These are phyloP conservation scores for Astraeus odoratus DNA, from an alignment of 768 basidiomycete species.

Conservation along the genomic window DNA sequence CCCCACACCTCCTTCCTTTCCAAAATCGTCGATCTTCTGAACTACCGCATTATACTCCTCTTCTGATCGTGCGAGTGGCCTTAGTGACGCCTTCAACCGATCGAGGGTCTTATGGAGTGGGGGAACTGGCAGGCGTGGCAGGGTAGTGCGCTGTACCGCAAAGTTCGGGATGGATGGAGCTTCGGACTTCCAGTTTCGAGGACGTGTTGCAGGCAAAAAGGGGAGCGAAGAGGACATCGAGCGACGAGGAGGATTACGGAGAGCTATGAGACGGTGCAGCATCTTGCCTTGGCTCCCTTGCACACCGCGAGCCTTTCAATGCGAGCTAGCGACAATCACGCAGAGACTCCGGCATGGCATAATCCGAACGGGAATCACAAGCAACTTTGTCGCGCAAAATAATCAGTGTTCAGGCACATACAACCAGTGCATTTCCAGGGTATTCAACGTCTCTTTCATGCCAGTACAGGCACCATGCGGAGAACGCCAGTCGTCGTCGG, in stretches of 20 bases:
- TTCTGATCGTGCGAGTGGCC: conserved; percentile 62
- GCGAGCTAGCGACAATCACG: too few species aligned
- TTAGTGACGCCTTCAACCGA: conserved; percentile 62
- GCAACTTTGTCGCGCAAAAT: too few species aligned
- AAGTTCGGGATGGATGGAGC: conserved; percentile 67
- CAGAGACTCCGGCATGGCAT: too few species aligned
- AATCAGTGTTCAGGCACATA: too few species aligned
- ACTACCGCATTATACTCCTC: conserved; percentile 50
- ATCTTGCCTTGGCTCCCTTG: background rate
- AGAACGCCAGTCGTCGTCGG: too few species aligned
- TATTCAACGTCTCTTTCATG: too few species aligned
- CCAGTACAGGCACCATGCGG: too few species aligned
- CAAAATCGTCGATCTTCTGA: conserved; percentile 66
- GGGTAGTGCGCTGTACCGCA: conserved; percentile 44
- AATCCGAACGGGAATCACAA: too few species aligned
- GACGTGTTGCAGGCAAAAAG: conserved; percentile 28
- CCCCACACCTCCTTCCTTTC: conserved; percentile 32
- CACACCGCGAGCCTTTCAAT: too few species aligned
- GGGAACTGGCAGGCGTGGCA: conserved; percentile 75
- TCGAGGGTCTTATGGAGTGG: conserved; percentile 56
- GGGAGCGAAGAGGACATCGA: conserved; percentile 3
- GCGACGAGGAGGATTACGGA: background rate
- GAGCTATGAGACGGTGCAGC: background rate
- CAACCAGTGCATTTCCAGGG: too few species aligned
- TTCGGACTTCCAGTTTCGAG: conserved; percentile 61